Evolutionary conservation across 164 flowering plant species (phyloP), one percentile per base, ranked within the genome.

Genomic region (Tinospora cordifolia): DNA sequence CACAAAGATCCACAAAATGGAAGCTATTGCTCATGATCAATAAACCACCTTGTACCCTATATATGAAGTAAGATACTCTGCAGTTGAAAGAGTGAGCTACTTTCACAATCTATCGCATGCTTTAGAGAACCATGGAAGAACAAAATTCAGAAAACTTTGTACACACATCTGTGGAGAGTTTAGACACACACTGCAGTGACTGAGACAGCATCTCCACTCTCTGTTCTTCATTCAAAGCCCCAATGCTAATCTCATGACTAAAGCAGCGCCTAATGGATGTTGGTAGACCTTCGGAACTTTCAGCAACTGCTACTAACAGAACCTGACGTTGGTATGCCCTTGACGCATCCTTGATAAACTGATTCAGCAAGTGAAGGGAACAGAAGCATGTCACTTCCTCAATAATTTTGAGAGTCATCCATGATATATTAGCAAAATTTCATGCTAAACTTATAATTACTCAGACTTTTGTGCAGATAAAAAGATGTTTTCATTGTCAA

Each of bases 201-300:
- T 84, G 88, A 13, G 87, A 76, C 69, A 91, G 76, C 91, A 93
- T 81, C 78, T 85, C 83, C 79, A 72, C 74, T 76, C 97, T 89
- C 72, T 93, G 93, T 72, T 91, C 88, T 81, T 90, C 97, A 81
- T 77, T 85, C 72, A 91, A 75, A 66, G 90, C 80, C 60, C 86
- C 87, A 85, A 94, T 86, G 63, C 80, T 84, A 71, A 91, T 74
- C 81, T 94, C 98, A 81, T 94, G 96, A 78, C 90, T 93, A 80
- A 91, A 93, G 84, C 95, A 91, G 69, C 96, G 92, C 69, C 97
- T 85, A 60, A 93, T 86, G 64, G 85, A 72, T 57, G 92, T 79
- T 49, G 96, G 90, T 65, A 93, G 78, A 69, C 95, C 95, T 77
- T 91, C 96, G 74, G 84, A 75, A 73, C 80, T 85, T 62, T 88